Percentiles rank a stretch among this genome's conserved stretches.
phyloP scores from a whole-genome alignment of 2,329 filamentous ascomycete species.

The Aureobasidium zeae region DNA sequence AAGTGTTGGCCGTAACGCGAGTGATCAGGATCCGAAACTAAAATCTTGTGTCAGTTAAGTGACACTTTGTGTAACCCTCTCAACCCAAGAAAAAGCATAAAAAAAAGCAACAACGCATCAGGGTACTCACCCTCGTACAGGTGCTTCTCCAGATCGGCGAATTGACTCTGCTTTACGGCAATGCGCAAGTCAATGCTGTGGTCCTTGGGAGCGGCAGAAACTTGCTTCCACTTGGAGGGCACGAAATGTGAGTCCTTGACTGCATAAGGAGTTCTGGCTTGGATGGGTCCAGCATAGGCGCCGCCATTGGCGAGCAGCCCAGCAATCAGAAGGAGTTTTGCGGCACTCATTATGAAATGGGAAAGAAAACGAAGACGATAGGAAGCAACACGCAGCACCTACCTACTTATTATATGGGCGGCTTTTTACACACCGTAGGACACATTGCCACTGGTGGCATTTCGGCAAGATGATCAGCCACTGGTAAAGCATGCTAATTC shows the following conservation, averaged over 20 bases:
- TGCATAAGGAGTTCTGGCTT: slow-evolving; percentile 33
- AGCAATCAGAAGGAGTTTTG: slow-evolving; percentile 12
- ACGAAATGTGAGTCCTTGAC: slow-evolving; percentile 49
- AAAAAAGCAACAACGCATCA: neutral
- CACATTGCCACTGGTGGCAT: too few relatives aligned
- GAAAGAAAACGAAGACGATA: neutral
- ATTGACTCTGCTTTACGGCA: slow-evolving; percentile 49
- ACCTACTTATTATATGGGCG: too few relatives aligned
- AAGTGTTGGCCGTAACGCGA: slow-evolving; percentile 47
- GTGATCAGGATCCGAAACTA: slow-evolving; percentile 46
- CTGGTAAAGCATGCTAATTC: too few relatives aligned
- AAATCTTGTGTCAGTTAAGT: neutral
- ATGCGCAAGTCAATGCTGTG: slow-evolving; percentile 48
- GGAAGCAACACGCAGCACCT: too few relatives aligned
- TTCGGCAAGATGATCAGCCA: too few relatives aligned
- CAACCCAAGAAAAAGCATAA: too few relatives aligned
- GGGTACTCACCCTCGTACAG: slow-evolving; percentile 39
- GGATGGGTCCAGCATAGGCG: slow-evolving; percentile 8
- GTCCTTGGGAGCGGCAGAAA: slow-evolving; percentile 39
- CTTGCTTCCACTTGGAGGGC: slow-evolving; percentile 42
- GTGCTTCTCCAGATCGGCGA: slow-evolving; percentile 47
- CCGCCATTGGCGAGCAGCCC: slow-evolving; percentile 11
- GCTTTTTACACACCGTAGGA: too few relatives aligned
- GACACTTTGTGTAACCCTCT: neutral
- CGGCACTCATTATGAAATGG: slow-evolving; percentile 9